Percentiles rank a stretch among this genome's conserved stretches.
Evolutionary conservation across 73 alveolate species (phyloP).

Genomic region (Tetrahymena thermophila): DNA sequence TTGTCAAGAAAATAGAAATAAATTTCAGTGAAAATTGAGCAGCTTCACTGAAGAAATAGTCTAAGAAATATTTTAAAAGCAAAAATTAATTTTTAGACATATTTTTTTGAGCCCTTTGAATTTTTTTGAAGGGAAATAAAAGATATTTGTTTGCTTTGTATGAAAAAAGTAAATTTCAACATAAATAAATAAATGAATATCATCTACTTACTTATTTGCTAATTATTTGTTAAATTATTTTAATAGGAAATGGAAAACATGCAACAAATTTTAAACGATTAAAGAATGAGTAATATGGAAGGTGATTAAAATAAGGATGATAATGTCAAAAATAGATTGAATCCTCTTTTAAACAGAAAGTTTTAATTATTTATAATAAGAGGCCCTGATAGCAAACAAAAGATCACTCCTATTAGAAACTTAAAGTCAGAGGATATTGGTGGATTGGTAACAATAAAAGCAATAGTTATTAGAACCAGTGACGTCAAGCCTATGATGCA

Average conservation of each 20-base stretch:
- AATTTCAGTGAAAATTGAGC: background rate
- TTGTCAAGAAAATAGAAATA: no score
- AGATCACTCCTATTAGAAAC: slow-evolving; percentile 64
- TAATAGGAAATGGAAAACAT: slow-evolving; percentile 50
- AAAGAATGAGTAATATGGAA: slow-evolving; percentile 64
- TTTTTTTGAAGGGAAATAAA: background rate
- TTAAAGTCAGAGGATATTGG: slow-evolving; percentile 78
- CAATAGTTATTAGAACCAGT: slow-evolving; percentile 88
- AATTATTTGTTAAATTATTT: slow-evolving; percentile 2
- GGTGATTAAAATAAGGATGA: slow-evolving; percentile 26
- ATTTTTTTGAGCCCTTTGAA: no score
- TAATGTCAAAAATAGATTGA: slow-evolving; percentile 23
- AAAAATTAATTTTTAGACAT: no score
- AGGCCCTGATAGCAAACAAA: slow-evolving; percentile 53
- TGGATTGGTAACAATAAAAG: slow-evolving; percentile 67
- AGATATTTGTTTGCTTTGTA: no score
- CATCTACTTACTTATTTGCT: background rate
- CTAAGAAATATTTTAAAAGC: no score
- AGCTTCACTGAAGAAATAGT: background rate
- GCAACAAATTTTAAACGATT: slow-evolving; percentile 47
- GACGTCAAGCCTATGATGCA: slow-evolving; percentile 86
- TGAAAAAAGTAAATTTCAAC: no score
- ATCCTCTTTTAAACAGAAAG: slow-evolving; percentile 74
- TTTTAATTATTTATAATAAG: slow-evolving; percentile 33
- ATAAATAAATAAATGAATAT: no score